Evolutionary conservation across 2,329 filamentous ascomycete species (phyloP), one percentile per base, ranked within the genome.

Genomic region (Trichoderma oligosporum): DNA sequence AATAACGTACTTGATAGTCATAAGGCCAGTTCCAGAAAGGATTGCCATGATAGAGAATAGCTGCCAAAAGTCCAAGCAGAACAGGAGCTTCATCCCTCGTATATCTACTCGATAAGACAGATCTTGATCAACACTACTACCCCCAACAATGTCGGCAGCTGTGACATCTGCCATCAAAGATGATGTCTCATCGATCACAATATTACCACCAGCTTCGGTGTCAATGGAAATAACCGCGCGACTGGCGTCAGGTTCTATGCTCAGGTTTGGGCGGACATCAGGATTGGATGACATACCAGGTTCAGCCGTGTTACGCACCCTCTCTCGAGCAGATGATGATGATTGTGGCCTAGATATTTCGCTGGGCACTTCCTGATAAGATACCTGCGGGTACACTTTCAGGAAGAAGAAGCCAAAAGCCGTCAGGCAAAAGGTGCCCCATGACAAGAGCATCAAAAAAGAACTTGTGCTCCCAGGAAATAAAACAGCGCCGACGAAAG

Each of bases 1-100:
- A 14, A 29, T 1, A 9, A 77, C 88, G 73, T 79, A 96, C 91
- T 99, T 99, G 74, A 99, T 99, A 0, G 93, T 97, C 94, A 99
- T 99, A 63, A 99, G 76, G 9, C 94, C 94, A 65, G 97, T 88
- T 52, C 94, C 94, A 4, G 91, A 91, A 61, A 97, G 78, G n/a
- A 97, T 82, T 36, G 87, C 91, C 82, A 99, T 89, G 63, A 96
- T 85, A 57, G 82, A 73, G 71, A 95, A 97, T 25, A 96, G 75
- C 67, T 95, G 88, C 91, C 92, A 97, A 72, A 97, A 99, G 63
- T 95, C 88, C 46, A 85, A 66, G 60, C 82, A 84, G 53, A 77
- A 78, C 29, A 96, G 74, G 68, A 99, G 79, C 14, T 82, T 80
- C 67, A 91, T 77, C 62, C 94, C 94, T 69, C 93, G 89, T 68